Evolutionary conservation across 257 asterid genomes (phyloP), one percentile per base, ranked within the genome.

Genomic region (Cordia subcordata): DNA sequence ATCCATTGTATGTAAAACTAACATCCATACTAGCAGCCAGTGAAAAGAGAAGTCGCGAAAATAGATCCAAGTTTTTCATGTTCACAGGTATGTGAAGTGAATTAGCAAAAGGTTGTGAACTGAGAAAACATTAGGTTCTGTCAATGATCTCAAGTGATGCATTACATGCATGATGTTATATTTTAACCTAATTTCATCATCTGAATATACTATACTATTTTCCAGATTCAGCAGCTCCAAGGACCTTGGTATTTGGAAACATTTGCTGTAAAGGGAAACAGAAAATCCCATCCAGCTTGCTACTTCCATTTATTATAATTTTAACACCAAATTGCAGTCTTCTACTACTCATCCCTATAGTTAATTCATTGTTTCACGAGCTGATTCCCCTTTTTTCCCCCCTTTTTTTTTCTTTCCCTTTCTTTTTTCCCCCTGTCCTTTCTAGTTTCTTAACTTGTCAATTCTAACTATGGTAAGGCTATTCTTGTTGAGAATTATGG

Each of bases 1-100:
- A 64, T 8, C 56, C 62, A 33, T 45, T 55, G 62, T 55, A 22
- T 45, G 62, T 64, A 19, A 63, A 63, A n/a, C 55, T 55, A 15
- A 46, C 33, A 20, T 65, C 57, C 2, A 49, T 20, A 16, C 32
- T 15, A 19, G 38, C 15, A 20, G 10, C 27, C 20, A 27, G 37
- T 52, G 27, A 14, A 37, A 52, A 35, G 42, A 62, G 32, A 62
- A 52, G 32, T 13, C 52, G 67, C 40, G 52, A 32, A n/a, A 39
- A 49, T 44, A 51, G 37, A 47, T n/a, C 35, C 8, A 51, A 38
- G 33, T 13, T 16, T 39, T 62, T 15, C 23, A 38, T 11, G 67
- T 14, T 13, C 32, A 21, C 53, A 47, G 16, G 17, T 49, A 4
- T 16, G 20, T 17, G 54, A 16, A 49, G 54, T n/a, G 9, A n/a